Evolutionary conservation across 2,329 filamentous ascomycete genomes (phyloP), one percentile per base, ranked within the genome.

Genomic region (Didymella glomerata): DNA sequence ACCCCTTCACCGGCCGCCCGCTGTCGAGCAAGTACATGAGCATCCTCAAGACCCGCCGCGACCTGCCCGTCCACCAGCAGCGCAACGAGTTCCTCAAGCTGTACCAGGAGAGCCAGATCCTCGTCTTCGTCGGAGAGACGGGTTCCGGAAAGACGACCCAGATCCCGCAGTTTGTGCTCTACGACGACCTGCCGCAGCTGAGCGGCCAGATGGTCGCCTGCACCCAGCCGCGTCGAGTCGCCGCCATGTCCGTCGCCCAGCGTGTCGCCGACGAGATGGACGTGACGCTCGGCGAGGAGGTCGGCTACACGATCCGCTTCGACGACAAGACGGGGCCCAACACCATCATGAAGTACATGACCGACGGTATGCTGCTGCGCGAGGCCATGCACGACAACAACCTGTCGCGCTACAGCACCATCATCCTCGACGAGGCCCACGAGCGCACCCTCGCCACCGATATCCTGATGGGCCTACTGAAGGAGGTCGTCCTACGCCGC

Each of bases 341-440:
- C 18, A 99, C 95, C 1, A 92, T 89, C 73, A 97, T 99, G 82
- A 99, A 99, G 81, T 99, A 99, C 81, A 97, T 99, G 94, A 99
- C 95, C 16, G 95, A 99, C 71, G 95, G 95, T 78, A 98, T 98
- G 91, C 86, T 99, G 75, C 89, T 97, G 79, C 87, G 95, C 81
- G 95, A 99, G 80, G 93, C 97, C 74, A 84, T 99, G 50, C 85
- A 97, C 67, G 95, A 99, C 75, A 91, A 93, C 0, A 90, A 97
- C 69, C 81, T 99, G 66, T 90, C 86, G 72, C 88, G 91, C 65
- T 99, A 99, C 74, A 96, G 93, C 0, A 92, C 95, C 61, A 97
- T 99, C 72, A 99, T 99, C 89, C 85, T 99, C 68, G 95, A 99
- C 76, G 95, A 99, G 75, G 95, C 95, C 4, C 95, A 99, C 86